A percentile compares a stretch with the other conserved stretches of the same genome.
phyloP scores from a whole-genome alignment of 257 asterid species.

The Salvia rosmarinus region DNA sequence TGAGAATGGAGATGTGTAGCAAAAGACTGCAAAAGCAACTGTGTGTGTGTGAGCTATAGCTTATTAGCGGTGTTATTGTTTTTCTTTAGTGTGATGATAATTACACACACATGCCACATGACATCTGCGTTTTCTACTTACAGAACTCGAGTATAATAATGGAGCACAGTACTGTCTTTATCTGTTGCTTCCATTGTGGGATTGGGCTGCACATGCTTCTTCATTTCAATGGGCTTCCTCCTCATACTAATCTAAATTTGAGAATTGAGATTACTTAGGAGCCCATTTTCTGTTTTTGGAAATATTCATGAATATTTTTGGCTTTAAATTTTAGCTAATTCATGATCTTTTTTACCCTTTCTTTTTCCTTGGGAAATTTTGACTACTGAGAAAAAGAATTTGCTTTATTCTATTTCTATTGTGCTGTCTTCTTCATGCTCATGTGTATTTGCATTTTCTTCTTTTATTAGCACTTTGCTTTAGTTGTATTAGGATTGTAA shows the following conservation, averaged over 20 bases:
- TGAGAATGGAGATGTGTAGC: slow-evolving; percentile 46
- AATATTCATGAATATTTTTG: not conserved
- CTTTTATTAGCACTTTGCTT: not conserved
- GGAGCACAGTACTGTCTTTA: slow-evolving; percentile 40
- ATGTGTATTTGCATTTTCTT: not conserved
- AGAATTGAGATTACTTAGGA: not conserved
- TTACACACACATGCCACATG: slow-evolving; percentile 37
- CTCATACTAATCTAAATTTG: not conserved
- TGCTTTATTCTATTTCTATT: slow-evolving; percentile 11
- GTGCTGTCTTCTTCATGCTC: slow-evolving; percentile 4
- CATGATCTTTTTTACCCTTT: not conserved
- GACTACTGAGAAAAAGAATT: not conserved
- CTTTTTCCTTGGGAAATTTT: not conserved
- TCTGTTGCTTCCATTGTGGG: slow-evolving; percentile 44
- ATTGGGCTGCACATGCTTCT: slow-evolving; percentile 54
- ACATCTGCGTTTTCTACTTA: slow-evolving; percentile 29
- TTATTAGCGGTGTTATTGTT: slow-evolving; percentile 24
- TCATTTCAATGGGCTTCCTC: slow-evolving; percentile 28
- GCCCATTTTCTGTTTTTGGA: slow-evolving; percentile 20
- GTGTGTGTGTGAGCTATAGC: slow-evolving; percentile 26
- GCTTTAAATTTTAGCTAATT: not conserved
- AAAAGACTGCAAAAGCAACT: slow-evolving; percentile 29
- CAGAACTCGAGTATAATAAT: slow-evolving; percentile 36
- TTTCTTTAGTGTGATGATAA: slow-evolving; percentile 35
- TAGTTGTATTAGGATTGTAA: not conserved